Evolutionary conservation across 345 rosid genomes (phyloP), one percentile per base, ranked within the genome.

Genomic region (Bretschneidera sinensis): DNA sequence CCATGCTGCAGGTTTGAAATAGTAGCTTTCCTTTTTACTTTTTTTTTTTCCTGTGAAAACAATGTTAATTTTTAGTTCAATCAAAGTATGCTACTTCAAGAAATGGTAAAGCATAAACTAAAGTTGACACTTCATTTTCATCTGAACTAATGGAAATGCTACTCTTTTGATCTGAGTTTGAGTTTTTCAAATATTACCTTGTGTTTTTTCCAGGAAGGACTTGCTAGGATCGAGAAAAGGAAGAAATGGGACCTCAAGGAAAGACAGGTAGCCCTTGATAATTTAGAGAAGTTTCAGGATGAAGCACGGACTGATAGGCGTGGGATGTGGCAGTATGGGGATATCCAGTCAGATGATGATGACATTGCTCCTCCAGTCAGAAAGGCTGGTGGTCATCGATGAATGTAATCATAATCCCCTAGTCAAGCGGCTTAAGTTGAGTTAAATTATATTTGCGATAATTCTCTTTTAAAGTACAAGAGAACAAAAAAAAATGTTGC

Each of bases 241-340:
- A 91, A 59, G 83, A 86, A 54, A 70, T 88, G 91, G 91, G 96
- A 87, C 61, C 61, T 83, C 16, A 91, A 71, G 76, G 88, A 87
- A 18, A 85, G 83, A 64, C 76, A 79, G 66, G 72, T 72, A 0
- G 79, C 84, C 61, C 85, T 95, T 10, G 88, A 87, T 51, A 81
- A 72, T 34, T 72, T 95, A 69, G 98, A 95, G 72, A 78, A 72
- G 65, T 81, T 73, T 69, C 99, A 91, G 83, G 85, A 81, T 0
- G 85, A 86, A 67, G 99, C 99, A 31, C 80, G 87, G 50, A 73
- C 79, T 13, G 75, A 57, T 18, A 80, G 99, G 78, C 68, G 73
- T 0, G 89, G 95, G 56, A 89, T 95, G 53, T 95, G 99, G 99
- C 79, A 80, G 67, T 89, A 95, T 6, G 99, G 99, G 43, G 99